phyloP scores from a whole-genome alignment of 495 filamentous ascomycete species.

The Rusavskia elegans region DNA sequence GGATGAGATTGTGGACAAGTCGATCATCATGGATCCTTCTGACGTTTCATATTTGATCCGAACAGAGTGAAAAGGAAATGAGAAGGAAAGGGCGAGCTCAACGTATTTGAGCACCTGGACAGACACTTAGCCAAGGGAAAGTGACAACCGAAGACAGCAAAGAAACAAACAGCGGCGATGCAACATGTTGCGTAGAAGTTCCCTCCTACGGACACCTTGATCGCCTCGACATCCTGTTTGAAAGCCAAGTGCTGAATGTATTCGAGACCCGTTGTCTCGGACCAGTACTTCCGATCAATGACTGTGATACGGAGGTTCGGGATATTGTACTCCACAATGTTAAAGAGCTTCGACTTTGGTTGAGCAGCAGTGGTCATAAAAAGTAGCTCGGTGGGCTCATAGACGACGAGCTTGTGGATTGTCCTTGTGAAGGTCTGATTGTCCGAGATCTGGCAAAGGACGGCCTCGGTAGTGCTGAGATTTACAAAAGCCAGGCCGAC shows the following conservation, averaged over 20 bases:
- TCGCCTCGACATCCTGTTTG: constrained; percentile 55
- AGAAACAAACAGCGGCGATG: constrained; percentile 58
- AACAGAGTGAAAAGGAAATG: constrained; percentile 62
- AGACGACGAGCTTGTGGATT: constrained; percentile 65
- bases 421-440: constrained; percentile 77
- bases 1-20: constrained; percentile 66
- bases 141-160: not conserved
- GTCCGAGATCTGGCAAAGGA: constrained; percentile 81
- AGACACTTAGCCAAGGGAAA: constrained; percentile 9
- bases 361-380: constrained; percentile 54
- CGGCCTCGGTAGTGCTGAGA: constrained; percentile 62
- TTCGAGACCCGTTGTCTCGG: constrained; percentile 63
- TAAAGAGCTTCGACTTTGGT: constrained; percentile 57
- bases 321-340: constrained; percentile 52
- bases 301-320: constrained; percentile 45
- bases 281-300: constrained; percentile 76
- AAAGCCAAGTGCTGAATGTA: constrained; percentile 69
- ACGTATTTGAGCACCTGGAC: constrained; percentile 65
- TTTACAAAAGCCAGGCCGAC: constrained; percentile 86
- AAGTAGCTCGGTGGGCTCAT: constrained; percentile 59
- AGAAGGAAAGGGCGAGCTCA: constrained; percentile 44
- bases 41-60: constrained; percentile 79
- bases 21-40: constrained; percentile 88
- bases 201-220: constrained; percentile 59
- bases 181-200: constrained; percentile 88